These are phyloP conservation scores for Amyloporia xantha DNA, from an alignment of 768 basidiomycete genomes.

Conservation along the genomic window DNA sequence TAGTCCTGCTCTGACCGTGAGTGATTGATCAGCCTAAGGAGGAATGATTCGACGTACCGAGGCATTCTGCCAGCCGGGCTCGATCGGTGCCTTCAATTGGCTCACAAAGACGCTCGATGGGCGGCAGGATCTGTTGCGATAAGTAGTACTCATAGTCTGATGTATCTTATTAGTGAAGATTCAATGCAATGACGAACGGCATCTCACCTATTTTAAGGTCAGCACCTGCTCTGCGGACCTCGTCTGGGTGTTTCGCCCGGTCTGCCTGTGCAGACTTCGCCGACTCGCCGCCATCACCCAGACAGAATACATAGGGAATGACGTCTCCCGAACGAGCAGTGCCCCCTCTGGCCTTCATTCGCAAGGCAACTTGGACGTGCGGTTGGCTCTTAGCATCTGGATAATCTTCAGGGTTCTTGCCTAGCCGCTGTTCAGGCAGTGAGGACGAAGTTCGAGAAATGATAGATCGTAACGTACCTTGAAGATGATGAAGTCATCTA, in stretches of 20 bases:
- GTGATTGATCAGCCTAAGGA: background rate
- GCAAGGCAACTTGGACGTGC: conserved; percentile 92
- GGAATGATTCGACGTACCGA: conserved; percentile 50
- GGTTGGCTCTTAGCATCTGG: conserved; percentile 94
- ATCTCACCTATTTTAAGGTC: conserved; percentile 67
- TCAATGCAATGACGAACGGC: no score
- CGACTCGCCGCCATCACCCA: conserved; percentile 63
- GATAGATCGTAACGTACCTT: conserved; percentile 50
- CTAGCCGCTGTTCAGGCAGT: conserved; percentile 58
- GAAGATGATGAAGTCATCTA: conserved; percentile 94
- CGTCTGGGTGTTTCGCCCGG: conserved; percentile 89
- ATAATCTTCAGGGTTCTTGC: conserved; percentile 96
- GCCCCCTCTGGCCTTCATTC: conserved; percentile 80
- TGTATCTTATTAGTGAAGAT: no score
- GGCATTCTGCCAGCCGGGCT: conserved; percentile 86
- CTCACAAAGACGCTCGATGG: conserved; percentile 92
- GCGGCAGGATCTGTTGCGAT: conserved; percentile 86
- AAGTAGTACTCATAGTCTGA: conserved; percentile 91
- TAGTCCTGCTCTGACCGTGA: conserved; percentile 35
- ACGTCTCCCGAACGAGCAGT: conserved; percentile 86
- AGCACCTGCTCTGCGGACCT: conserved; percentile 62
- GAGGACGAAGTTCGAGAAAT: background rate
- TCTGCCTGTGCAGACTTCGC: conserved; percentile 81
- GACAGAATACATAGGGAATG: conserved; percentile 92
- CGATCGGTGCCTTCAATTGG: conserved; percentile 95